These are phyloP conservation scores for Pyracantha coccinea DNA, from an alignment of 331 rosid species.

Conservation along the genomic window DNA sequence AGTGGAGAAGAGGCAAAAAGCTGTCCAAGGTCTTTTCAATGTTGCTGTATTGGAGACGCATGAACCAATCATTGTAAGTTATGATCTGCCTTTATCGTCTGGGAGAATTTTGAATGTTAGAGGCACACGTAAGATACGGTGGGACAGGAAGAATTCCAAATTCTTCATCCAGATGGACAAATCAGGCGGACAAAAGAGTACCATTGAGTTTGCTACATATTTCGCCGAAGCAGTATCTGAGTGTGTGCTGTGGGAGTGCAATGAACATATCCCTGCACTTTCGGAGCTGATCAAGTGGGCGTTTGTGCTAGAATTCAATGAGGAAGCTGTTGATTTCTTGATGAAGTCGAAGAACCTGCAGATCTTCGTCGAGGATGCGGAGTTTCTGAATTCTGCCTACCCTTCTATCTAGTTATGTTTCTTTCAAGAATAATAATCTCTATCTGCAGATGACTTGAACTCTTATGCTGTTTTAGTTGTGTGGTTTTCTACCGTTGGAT, in stretches of 20 bases:
- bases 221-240: slow-evolving; percentile 58
- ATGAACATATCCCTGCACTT: slow-evolving; percentile 40
- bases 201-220: slow-evolving; percentile 46
- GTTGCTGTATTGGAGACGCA: slow-evolving; percentile 30
- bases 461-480: not conserved
- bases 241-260: slow-evolving; percentile 39
- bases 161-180: slow-evolving; percentile 30
- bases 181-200: slow-evolving; percentile 10
- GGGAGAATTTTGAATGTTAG: slow-evolving; percentile 22
- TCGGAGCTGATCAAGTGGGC: slow-evolving; percentile 53
- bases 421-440: not conserved
- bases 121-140: slow-evolving; percentile 33
- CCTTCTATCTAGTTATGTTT: slow-evolving; percentile 5
- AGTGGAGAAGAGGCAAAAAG: slow-evolving; percentile 35
- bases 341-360: slow-evolving; percentile 63
- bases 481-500: not conserved
- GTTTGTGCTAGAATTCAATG: slow-evolving; percentile 39
- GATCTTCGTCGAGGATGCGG: slow-evolving; percentile 53
- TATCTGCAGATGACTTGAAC: not conserved
- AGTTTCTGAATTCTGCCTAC: slow-evolving; percentile 39
- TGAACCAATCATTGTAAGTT: slow-evolving; percentile 37
- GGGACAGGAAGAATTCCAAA: slow-evolving; percentile 39
- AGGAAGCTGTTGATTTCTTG: slow-evolving; percentile 40
- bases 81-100: slow-evolving; percentile 32
- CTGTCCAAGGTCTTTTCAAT: slow-evolving; percentile 35